These are phyloP conservation scores for Tuber umbilicatum DNA, from an alignment of 495 filamentous ascomycete genomes.

Conservation along the genomic window DNA sequence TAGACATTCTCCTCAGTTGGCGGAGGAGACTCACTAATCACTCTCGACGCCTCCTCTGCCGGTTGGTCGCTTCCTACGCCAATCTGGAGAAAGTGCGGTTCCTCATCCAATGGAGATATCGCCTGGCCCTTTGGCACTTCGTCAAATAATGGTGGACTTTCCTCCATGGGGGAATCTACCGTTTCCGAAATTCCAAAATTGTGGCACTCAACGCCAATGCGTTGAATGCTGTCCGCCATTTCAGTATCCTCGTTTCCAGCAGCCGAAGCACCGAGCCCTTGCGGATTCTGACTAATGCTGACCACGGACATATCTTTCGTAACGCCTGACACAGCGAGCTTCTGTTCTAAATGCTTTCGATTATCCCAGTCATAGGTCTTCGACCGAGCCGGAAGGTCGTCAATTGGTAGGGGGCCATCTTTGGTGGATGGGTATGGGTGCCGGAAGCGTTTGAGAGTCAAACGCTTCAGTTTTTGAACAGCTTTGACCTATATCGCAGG, in stretches of 20 bases:
- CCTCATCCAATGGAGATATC: conserved; percentile 56
- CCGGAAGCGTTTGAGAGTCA: conserved; percentile 44
- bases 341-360: conserved; percentile 40
- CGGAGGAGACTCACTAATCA: conserved; percentile 75
- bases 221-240: conserved; percentile 11
- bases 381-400: conserved; percentile 43
- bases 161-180: conserved; percentile 16
- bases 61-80: conserved; percentile 53
- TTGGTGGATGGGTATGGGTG: conserved; percentile 2
- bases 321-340: conserved; percentile 14
- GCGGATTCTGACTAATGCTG: conserved; percentile 31
- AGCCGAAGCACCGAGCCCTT: conserved; percentile 26
- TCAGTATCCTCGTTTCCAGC: conserved; percentile 23
- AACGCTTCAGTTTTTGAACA: conserved; percentile 73
- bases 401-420: conserved; percentile 39
- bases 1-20: conserved; percentile 79
- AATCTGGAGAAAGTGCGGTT: conserved; percentile 65
- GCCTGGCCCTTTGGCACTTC: conserved; percentile 56
- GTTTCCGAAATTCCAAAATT: not conserved
- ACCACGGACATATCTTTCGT: conserved; percentile 30
- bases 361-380: conserved; percentile 44
- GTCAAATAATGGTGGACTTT: conserved; percentile 8
- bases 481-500: conserved; percentile 74
- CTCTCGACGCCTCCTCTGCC: conserved; percentile 38
- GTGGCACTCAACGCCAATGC: not conserved